These are phyloP conservation scores for Bolboschoenus planiculmis DNA, from an alignment of 176 grass and related monocot genomes.

Conservation along the genomic window DNA sequence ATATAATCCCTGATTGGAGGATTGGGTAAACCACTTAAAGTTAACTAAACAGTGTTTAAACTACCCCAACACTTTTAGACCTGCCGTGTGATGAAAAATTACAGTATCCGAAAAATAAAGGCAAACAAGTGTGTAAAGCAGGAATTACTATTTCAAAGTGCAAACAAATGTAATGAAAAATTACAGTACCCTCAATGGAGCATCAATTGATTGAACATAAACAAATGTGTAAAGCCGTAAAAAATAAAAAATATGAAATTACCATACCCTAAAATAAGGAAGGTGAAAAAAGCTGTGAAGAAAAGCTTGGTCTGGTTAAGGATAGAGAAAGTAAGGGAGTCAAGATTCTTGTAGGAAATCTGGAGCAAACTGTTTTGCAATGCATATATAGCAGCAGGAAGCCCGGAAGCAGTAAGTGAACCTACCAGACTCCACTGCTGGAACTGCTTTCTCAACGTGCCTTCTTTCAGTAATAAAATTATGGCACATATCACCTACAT, in stretches of 20 bases:
- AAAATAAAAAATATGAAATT: not conserved
- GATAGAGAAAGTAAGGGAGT: conserved; percentile 96
- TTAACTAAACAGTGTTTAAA: no score
- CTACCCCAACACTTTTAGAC: no score
- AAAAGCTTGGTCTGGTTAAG: conserved; percentile 97
- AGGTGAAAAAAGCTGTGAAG: conserved; percentile 92
- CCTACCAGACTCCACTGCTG: conserved; percentile 59
- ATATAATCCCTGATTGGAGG: no score
- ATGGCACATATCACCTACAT: conserved; percentile 74
- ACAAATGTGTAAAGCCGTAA: conserved; percentile 10
- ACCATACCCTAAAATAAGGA: conserved; percentile 81
- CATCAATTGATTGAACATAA: not conserved
- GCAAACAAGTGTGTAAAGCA: no score
- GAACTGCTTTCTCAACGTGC: conserved; percentile 53
- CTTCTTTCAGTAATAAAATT: conserved; percentile 62
- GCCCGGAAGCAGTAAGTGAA: conserved; percentile 80
- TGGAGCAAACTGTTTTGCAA: conserved; percentile 92
- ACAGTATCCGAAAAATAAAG: no score
- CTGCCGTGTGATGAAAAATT: no score
- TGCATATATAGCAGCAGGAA: conserved; percentile 93
- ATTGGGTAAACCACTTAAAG: no score
- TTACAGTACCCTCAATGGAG: not conserved
- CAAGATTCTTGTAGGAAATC: conserved; percentile 98
- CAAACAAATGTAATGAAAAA: not conserved
- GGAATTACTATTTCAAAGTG: no score